Percentiles rank a stretch among this genome's conserved stretches.
Conservation (phyloP, 495 filamentous ascomycete genomes). For the Neurospora sp. region DNA sequence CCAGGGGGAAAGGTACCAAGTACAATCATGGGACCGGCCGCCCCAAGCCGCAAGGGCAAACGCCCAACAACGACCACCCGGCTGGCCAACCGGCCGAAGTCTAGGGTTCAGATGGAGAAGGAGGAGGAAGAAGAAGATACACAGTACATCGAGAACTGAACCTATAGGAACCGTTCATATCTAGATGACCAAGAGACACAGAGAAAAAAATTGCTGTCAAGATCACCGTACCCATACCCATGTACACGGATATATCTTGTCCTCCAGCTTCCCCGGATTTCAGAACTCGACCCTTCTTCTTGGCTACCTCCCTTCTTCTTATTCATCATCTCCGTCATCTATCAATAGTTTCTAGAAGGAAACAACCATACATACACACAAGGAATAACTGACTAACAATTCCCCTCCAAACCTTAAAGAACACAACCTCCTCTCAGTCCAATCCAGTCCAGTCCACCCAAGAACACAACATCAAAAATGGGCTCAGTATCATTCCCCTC, state of each 20-base stretch:
- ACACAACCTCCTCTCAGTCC: neutral
- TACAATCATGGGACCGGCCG: neutral
- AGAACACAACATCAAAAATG: conserved; percentile 18
- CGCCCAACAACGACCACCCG: neutral
- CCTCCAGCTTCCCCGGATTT: neutral
- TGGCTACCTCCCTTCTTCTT: neutral
- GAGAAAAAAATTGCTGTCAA: neutral
- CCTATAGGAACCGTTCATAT: neutral
- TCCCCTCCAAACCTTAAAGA: neutral
- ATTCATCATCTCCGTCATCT: neutral
- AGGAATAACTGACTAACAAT: neutral
- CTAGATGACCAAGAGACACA: neutral
- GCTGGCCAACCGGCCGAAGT: neutral
- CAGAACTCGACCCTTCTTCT: neutral
- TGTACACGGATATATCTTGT: neutral
- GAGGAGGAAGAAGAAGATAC: neutral
- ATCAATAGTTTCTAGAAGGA: neutral
- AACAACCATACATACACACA: neutral
- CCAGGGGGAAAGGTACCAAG: neutral
- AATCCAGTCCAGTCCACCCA: neutral
- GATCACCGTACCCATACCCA: neutral
- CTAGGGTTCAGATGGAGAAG: neutral
- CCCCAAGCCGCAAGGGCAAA: neutral
- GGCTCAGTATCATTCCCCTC: conserved; percentile 17
- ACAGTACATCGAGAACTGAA: neutral